These are phyloP conservation scores for Areca catechu DNA, from an alignment of 176 grass and related monocot species.

Conservation along the genomic window DNA sequence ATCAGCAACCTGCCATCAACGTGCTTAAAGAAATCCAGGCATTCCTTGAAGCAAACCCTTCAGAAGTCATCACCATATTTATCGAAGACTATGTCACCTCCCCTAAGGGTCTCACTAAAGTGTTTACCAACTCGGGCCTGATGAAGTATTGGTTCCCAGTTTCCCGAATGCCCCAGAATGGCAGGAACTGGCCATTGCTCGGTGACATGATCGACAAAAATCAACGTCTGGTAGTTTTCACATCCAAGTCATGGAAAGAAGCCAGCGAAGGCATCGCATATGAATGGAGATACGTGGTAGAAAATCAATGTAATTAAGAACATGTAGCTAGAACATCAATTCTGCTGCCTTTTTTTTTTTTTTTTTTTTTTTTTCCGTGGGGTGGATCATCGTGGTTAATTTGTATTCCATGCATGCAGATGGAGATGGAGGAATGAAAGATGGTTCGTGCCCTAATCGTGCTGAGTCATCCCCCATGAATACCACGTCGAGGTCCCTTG, in stretches of 20 bases:
- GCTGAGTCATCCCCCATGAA: conserved; percentile 74
- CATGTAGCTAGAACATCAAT: no score
- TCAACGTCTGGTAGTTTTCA: conserved; percentile 76
- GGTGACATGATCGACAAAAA: conserved; percentile 71
- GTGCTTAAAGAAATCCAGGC: conserved; percentile 60
- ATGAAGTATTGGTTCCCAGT: conserved; percentile 47
- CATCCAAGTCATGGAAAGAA: conserved; percentile 68
- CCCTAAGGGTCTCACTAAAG: conserved; percentile 55
- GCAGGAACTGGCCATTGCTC: conserved; percentile 76
- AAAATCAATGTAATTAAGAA: conserved; percentile 81
- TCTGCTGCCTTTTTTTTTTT: not conserved
- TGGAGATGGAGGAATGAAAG: conserved; percentile 60
- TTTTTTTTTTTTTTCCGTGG: no score
- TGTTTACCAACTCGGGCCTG: conserved; percentile 68
- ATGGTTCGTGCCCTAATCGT: conserved; percentile 46
- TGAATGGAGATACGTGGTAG: conserved; percentile 83
- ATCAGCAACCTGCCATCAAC: conserved; percentile 69
- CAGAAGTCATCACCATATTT: conserved; percentile 70
- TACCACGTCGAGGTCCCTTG: conserved; percentile 67
- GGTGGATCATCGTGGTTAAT: not conserved
- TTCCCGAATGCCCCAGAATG: conserved; percentile 68
- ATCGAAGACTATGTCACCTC: conserved; percentile 84
- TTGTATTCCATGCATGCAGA: conserved; percentile 37
- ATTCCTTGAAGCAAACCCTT: conserved; percentile 54
- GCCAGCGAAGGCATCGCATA: conserved; percentile 59